Evolutionary conservation across 495 filamentous ascomycete species (phyloP).

Genomic region (Neurospora sp.): DNA sequence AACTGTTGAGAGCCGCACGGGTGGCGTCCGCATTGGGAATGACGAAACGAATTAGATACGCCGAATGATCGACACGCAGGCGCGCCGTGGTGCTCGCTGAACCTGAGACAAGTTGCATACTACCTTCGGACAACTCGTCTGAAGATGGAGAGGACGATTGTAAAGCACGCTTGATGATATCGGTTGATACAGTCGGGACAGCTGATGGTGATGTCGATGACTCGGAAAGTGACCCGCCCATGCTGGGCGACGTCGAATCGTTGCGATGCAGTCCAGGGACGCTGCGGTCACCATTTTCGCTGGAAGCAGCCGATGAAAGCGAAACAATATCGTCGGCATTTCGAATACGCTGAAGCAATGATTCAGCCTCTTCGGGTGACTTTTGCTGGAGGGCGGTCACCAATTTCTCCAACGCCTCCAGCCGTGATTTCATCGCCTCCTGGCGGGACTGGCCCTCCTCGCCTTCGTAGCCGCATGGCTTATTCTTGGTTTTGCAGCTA

Average conservation of each 20-base stretch:
- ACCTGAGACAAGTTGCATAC: neutral
- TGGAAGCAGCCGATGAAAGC: neutral
- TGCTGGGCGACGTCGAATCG: neutral
- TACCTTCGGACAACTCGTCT: neutral
- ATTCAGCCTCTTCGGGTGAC: conserved; percentile 14
- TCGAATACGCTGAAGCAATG: conserved; percentile 11
- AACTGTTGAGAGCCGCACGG: conserved; percentile 16
- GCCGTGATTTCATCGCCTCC: conserved; percentile 11
- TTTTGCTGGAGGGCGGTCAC: conserved; percentile 11
- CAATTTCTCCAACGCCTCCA: conserved; percentile 17
- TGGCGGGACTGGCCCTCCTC: conserved; percentile 21
- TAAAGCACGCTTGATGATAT: neutral
- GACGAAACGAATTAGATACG: conserved; percentile 5
- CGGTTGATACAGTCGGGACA: neutral
- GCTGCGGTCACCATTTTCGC: neutral
- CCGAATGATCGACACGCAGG: neutral
- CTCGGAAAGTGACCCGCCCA: neutral
- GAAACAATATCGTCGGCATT: conserved; percentile 1
- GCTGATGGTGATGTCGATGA: neutral
- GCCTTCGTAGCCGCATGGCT: conserved; percentile 18
- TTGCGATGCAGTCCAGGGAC: neutral
- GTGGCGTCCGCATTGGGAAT: conserved; percentile 15
- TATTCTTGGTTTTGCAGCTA: conserved; percentile 8
- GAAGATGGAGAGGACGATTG: neutral
- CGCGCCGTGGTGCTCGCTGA: neutral